Conservation (phyloP, 129 eudicot species). For the Lonicera japonica region DNA sequence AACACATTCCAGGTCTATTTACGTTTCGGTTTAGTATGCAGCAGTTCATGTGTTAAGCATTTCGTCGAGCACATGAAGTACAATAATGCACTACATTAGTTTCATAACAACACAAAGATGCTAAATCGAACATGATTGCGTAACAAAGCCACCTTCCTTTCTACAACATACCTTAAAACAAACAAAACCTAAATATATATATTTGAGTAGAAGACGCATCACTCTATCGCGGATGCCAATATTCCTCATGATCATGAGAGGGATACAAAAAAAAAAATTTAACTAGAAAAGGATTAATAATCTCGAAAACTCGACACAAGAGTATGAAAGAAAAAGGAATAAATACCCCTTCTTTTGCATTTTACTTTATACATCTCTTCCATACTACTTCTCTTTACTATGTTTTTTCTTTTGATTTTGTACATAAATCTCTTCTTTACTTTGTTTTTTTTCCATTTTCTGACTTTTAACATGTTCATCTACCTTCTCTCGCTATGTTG, state of each 20-base stretch:
- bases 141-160: too few species aligned
- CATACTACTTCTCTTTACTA: too few species aligned
- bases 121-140: too few species aligned
- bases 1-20: too few species aligned
- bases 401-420: not conserved
- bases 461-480: constrained; percentile 6
- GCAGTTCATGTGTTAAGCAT: too few species aligned
- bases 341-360: not conserved
- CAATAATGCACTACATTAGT: too few species aligned
- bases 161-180: constrained; percentile 1
- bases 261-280: too few species aligned
- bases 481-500: constrained; percentile 27
- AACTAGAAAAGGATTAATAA: not conserved
- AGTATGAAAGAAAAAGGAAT: not conserved
- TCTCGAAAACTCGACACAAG: constrained; percentile 1
- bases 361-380: not conserved
- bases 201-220: not conserved
- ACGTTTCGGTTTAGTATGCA: too few species aligned
- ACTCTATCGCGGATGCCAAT: too few species aligned
- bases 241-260: not conserved
- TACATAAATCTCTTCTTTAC: not conserved
- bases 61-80: too few species aligned
- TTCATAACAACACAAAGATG: too few species aligned
- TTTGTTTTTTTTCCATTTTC: not conserved
- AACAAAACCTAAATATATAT: not conserved